phyloP scores from a whole-genome alignment of 2,329 filamentous ascomycete genomes.

The Alternaria sp. region DNA sequence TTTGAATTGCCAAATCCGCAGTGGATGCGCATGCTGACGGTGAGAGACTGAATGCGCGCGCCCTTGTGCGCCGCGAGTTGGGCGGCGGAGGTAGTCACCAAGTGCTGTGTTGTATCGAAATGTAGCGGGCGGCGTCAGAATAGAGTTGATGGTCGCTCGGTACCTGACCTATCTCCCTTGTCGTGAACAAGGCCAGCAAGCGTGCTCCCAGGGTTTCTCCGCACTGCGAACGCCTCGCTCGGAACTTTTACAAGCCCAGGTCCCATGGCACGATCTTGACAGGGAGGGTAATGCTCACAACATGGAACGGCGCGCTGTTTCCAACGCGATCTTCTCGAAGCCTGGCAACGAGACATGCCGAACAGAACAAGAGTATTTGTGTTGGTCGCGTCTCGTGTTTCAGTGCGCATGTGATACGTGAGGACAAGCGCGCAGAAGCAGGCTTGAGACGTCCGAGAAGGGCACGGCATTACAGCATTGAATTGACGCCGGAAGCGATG shows the following conservation, averaged over 20 bases:
- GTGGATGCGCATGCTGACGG: slow-evolving; percentile 2
- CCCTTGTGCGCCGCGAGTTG: background rate
- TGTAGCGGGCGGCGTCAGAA: slow-evolving; percentile 34
- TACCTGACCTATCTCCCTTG: slow-evolving; percentile 47
- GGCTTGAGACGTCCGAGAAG: slow-evolving; percentile 28
- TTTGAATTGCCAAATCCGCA: background rate
- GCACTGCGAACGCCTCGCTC: slow-evolving; percentile 47
- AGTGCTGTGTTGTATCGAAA: slow-evolving; percentile 5
- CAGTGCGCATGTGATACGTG: slow-evolving; percentile 19
- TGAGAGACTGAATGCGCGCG: background rate
- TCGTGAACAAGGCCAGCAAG: slow-evolving; percentile 42
- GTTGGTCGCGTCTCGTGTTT: slow-evolving; percentile 37
- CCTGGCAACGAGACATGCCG: slow-evolving; percentile 19
- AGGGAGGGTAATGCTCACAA: slow-evolving; percentile 29
- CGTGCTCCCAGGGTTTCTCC: slow-evolving; percentile 48
- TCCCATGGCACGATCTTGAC: slow-evolving; percentile 47
- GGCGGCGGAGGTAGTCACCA: background rate
- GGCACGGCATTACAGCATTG: slow-evolving; percentile 20
- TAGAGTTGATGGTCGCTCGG: slow-evolving; percentile 46
- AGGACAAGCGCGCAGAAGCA: slow-evolving; percentile 21
- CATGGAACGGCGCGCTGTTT: slow-evolving; percentile 31
- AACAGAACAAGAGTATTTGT: slow-evolving; percentile 3
- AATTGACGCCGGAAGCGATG: slow-evolving; percentile 14
- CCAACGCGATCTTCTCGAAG: slow-evolving; percentile 38
- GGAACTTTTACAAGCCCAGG: slow-evolving; percentile 49